phyloP scores from a whole-genome alignment of 768 basidiomycete genomes.

The Bullera alba region DNA sequence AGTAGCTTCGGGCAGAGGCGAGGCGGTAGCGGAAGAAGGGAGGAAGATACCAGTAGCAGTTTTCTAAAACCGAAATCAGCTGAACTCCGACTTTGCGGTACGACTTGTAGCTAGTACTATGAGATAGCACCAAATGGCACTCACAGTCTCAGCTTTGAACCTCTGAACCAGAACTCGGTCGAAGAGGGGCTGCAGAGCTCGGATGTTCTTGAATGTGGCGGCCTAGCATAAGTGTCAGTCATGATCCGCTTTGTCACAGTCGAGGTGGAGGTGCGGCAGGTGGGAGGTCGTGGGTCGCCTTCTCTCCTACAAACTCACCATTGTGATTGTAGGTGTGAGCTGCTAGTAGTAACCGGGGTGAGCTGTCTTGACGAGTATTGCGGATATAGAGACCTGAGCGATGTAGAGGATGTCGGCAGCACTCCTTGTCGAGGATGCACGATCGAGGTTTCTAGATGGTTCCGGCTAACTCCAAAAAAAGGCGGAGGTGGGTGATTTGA shows the following conservation, averaged over 20 bases:
- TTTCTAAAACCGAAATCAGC: slow-evolving; percentile 57
- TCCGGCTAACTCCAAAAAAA: too few relatives aligned
- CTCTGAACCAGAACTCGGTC: slow-evolving; percentile 97
- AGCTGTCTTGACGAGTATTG: too few relatives aligned
- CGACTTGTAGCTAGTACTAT: not conserved
- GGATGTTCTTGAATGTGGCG: slow-evolving; percentile 93
- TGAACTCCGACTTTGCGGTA: not conserved
- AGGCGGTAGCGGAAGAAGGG: slow-evolving; percentile 76
- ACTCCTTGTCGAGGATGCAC: too few relatives aligned
- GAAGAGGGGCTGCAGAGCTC: slow-evolving; percentile 76
- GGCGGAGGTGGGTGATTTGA: too few relatives aligned
- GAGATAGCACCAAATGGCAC: slow-evolving; percentile 37
- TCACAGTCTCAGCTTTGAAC: slow-evolving; percentile 90
- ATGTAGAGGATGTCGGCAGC: too few relatives aligned
- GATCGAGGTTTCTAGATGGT: too few relatives aligned
- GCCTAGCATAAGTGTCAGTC: too few relatives aligned
- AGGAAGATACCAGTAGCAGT: slow-evolving; percentile 94
- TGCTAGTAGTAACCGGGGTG: too few relatives aligned
- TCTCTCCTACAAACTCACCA: slow-evolving; percentile 1
- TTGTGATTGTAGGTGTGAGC: not conserved
- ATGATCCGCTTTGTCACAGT: too few relatives aligned
- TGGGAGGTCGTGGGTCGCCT: too few relatives aligned
- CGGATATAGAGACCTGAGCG: too few relatives aligned
- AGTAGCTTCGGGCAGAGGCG: slow-evolving; percentile 90
- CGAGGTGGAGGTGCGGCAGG: too few relatives aligned